phyloP scores from a whole-genome alignment of 768 basidiomycete genomes.

The Hypholoma sublateritium region DNA sequence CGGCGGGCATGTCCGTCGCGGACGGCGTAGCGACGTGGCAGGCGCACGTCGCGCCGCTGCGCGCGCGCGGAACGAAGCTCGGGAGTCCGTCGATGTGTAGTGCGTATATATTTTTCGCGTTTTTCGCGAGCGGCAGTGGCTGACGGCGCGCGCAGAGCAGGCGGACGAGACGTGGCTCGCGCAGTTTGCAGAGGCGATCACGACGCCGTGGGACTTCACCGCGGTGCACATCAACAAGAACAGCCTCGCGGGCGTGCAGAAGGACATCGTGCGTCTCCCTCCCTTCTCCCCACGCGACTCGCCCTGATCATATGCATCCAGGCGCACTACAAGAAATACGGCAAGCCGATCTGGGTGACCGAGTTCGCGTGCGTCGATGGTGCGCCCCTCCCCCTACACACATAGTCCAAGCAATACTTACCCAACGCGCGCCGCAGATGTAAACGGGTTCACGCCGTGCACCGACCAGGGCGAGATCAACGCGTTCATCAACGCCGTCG shows the following conservation, averaged over 20 bases:
- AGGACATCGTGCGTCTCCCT: slow-evolving; percentile 36
- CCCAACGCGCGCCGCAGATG: slow-evolving; percentile 17
- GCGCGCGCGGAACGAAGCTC: slow-evolving; percentile 37
- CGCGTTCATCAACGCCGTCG: slow-evolving; percentile 37
- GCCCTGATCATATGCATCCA: slow-evolving; percentile 13
- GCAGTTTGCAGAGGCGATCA: slow-evolving; percentile 35
- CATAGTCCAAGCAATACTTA: neutral
- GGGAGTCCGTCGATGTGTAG: slow-evolving; percentile 52
- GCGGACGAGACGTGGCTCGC: slow-evolving; percentile 47
- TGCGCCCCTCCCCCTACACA: slow-evolving; percentile 11
- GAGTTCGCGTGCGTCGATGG: slow-evolving; percentile 51
- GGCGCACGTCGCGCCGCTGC: slow-evolving; percentile 39
- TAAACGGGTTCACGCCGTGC: slow-evolving; percentile 42
- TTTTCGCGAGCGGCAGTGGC: neutral
- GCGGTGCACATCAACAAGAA: slow-evolving; percentile 52
- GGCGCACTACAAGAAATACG: slow-evolving; percentile 44
- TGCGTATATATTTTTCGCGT: slow-evolving; percentile 23
- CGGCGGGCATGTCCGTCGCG: slow-evolving; percentile 42
- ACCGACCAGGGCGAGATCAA: slow-evolving; percentile 43
- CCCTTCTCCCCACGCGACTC: neutral
- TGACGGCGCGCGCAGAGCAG: slow-evolving; percentile 32
- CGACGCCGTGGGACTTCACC: slow-evolving; percentile 45
- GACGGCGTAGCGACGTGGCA: slow-evolving; percentile 43
- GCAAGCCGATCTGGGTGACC: slow-evolving; percentile 48
- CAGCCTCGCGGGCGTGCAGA: slow-evolving; percentile 40